Percentiles rank a stretch among this genome's conserved stretches.
These are phyloP conservation scores for Aspergillus fijiensis DNA, from an alignment of 2,329 filamentous ascomycete genomes.

Conservation along the genomic window DNA sequence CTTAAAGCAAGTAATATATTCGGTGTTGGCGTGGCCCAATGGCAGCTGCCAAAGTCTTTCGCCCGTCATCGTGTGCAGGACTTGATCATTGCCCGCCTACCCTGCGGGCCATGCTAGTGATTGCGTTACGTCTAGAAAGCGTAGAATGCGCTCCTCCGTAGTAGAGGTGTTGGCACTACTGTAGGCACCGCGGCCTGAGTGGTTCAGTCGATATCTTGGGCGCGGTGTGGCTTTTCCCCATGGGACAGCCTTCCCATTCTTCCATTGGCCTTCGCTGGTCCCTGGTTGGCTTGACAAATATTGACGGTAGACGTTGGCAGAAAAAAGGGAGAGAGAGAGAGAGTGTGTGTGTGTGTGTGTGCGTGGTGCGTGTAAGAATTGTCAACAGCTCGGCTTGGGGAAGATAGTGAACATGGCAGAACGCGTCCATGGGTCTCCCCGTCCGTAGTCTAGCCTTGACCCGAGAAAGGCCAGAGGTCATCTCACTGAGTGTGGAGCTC, in stretches of 20 bases:
- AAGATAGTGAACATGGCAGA: background rate
- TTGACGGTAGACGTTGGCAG: background rate
- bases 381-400: background rate
- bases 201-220: background rate
- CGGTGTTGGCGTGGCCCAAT: background rate
- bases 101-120: conserved; percentile 13
- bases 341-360: background rate
- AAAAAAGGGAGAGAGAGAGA: background rate
- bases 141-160: background rate
- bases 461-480: background rate
- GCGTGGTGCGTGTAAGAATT: background rate
- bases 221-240: background rate
- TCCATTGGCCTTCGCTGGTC: background rate
- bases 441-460: background rate
- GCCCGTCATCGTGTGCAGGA: conserved; percentile 5
- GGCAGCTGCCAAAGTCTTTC: background rate
- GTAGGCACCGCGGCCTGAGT: background rate
- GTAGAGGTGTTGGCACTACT: background rate
- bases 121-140: background rate
- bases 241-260: background rate
- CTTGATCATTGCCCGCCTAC: background rate
- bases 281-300: background rate
- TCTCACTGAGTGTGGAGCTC: conserved; percentile 8
- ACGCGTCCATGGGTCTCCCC: background rate
- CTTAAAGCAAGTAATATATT: conserved; percentile 2